Percentiles rank a stretch among this genome's conserved stretches.
phyloP scores from a whole-genome alignment of 805 yeast genomes.

The Kluyveromyces lactis region DNA sequence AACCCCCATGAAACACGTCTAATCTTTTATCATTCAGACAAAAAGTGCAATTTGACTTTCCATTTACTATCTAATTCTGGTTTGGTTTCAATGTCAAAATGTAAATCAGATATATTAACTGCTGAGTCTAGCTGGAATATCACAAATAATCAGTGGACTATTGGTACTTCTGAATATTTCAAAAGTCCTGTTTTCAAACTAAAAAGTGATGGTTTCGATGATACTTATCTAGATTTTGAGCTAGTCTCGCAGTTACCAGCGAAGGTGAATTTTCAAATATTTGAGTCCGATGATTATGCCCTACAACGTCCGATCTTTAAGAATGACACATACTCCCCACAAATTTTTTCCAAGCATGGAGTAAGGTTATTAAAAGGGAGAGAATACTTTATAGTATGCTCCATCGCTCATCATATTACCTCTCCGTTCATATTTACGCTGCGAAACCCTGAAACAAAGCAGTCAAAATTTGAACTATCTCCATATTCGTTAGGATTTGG shows the following conservation, averaged over 20 bases:
- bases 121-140: constrained; percentile 7
- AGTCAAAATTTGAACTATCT: not conserved
- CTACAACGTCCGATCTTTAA: constrained; percentile 16
- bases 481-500: constrained; percentile 1
- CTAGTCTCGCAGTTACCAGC: constrained; percentile 10
- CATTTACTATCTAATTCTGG: constrained; percentile 14
- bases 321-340: constrained; percentile 9
- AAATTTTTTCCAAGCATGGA: not conserved
- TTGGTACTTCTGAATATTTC: constrained; percentile 9
- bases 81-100: constrained; percentile 6
- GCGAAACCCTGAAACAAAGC: not conserved
- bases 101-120: constrained; percentile 1
- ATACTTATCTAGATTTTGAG: constrained; percentile 13
- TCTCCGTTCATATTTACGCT: not conserved
- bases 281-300: constrained; percentile 13
- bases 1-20: constrained; percentile 7
- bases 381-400: constrained; percentile 1
- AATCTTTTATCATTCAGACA: constrained; percentile 21
- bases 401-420: not conserved
- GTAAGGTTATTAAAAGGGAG: not conserved
- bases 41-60: constrained; percentile 15
- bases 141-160: constrained; percentile 4
- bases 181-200: constrained; percentile 20
- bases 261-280: constrained; percentile 18
- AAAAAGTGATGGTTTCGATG: constrained; percentile 5